Evolutionary conservation across 352 stramenopile species (phyloP).

Genomic region (Globisporangium okanoganense): DNA sequence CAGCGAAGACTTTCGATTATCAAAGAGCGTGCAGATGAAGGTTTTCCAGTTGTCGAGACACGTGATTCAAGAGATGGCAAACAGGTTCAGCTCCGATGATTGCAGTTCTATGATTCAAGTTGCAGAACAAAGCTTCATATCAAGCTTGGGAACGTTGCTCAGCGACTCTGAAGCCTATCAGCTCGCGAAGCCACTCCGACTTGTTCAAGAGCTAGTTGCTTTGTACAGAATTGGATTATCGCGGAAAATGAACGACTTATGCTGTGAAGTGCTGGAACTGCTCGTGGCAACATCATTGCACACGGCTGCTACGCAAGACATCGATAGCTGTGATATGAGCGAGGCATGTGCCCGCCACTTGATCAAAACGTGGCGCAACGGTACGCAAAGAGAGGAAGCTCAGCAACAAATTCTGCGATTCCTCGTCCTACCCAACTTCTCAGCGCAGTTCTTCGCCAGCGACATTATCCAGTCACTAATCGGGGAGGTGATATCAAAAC

Average conservation of each 20-base stretch:
- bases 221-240: not conserved
- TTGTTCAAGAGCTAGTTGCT: conserved; percentile 2
- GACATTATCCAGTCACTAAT: conserved; percentile 17
- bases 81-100: not conserved
- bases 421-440: conserved; percentile 3
- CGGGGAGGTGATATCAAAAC: conserved; percentile 3
- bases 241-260: not conserved
- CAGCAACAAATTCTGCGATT: conserved; percentile 5
- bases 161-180: not conserved
- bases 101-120: not conserved
- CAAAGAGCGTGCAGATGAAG: not conserved
- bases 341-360: conserved; percentile 2
- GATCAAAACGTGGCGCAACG: conserved; percentile 1
- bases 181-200: not conserved
- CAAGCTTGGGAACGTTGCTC: conserved; percentile 3
- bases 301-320: not conserved
- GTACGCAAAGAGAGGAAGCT: not conserved
- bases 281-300: not conserved
- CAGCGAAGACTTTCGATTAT: not conserved
- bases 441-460: conserved; percentile 12
- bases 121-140: not conserved
- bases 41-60: not conserved
- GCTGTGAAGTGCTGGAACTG: not conserved
- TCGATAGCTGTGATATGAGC: not conserved
- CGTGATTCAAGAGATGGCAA: not conserved